These are phyloP conservation scores for Globisporangium iwayamae DNA, from an alignment of 352 stramenopile genomes.

Conservation along the genomic window DNA sequence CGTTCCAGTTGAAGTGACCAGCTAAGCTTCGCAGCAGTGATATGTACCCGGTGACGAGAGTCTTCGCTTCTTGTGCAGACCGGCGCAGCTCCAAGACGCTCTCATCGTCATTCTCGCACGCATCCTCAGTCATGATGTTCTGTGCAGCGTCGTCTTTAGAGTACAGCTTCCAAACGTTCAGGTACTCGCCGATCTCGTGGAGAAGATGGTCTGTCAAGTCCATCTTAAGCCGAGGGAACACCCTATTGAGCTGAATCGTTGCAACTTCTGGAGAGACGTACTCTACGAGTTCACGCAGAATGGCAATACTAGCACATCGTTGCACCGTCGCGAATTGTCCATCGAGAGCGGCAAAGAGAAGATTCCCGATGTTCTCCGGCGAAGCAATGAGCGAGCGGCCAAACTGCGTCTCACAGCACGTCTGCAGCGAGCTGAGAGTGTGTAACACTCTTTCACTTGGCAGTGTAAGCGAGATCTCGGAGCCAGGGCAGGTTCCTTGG, in stretches of 20 bases:
- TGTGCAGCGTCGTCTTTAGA: constrained; percentile 14
- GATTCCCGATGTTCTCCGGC: constrained; percentile 53
- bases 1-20: constrained; percentile 28
- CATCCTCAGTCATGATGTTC: neutral
- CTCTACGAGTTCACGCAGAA: constrained; percentile 44
- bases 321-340: constrained; percentile 43
- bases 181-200: constrained; percentile 19
- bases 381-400: constrained; percentile 49
- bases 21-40: constrained; percentile 42
- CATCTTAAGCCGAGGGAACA: constrained; percentile 18
- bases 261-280: constrained; percentile 33
- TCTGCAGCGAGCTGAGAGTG: constrained; percentile 58
- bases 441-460: constrained; percentile 59
- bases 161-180: constrained; percentile 49
- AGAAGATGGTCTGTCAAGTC: constrained; percentile 44
- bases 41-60: constrained; percentile 39
- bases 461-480: constrained; percentile 21
- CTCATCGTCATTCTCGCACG: neutral
- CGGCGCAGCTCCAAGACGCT: constrained; percentile 30
- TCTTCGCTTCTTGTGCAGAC: constrained; percentile 42
- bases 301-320: constrained; percentile 35
- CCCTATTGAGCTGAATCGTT: constrained; percentile 29
- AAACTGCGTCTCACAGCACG: constrained; percentile 52
- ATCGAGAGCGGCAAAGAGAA: constrained; percentile 59
- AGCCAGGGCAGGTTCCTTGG: constrained; percentile 39